Evolutionary conservation across 2,329 filamentous ascomycete genomes (phyloP), one percentile per base, ranked within the genome.

Genomic region (Aspergillus sp.): DNA sequence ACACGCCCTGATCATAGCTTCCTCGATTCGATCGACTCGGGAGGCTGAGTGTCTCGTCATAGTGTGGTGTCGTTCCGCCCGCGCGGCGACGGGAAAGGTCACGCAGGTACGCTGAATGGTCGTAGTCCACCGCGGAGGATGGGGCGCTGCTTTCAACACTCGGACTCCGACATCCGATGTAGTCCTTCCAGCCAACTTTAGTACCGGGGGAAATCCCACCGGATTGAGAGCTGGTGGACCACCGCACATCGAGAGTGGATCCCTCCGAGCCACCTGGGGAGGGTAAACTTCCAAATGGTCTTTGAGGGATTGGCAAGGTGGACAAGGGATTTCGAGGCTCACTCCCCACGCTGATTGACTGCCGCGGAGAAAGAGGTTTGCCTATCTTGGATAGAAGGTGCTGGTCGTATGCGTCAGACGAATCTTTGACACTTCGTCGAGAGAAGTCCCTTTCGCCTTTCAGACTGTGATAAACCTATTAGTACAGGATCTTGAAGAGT

Each of bases 331-430:
- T 61, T 47, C 61, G 63, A 42, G 59, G 60, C 25, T 71, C 70
- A 31, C 64, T 64, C 55, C 68, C 63, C 20, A 69, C 56, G 47
- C 62, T 71, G 32, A 65, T 56, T 13, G 69, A 70, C 49, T 66
- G 73, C 46, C 79, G 73, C 16, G 80, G 79, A 6, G 82, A 83
- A 52, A 79, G 79, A 5, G 81, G 78, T 44, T 83, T 83, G 29
- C 82, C 82, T 53, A 86, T 85, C 59, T 83, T 84, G 45, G 81
- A 83, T 21, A 86, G 69, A 11, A 86, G 70, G 56, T 83, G 80
- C 65, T 85, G 81, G 62, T 86, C 83, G 67, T 86, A 86, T 29
- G 79, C 81, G 62, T 85, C 80, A 20, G 81, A 84, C 2, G 82
- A 84, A 52, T 76, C 78, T 58, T 82, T 78, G 38, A 84, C 77